These are phyloP conservation scores for Cercospora nicotianae DNA, from an alignment of 2,329 filamentous ascomycete species.

Conservation along the genomic window DNA sequence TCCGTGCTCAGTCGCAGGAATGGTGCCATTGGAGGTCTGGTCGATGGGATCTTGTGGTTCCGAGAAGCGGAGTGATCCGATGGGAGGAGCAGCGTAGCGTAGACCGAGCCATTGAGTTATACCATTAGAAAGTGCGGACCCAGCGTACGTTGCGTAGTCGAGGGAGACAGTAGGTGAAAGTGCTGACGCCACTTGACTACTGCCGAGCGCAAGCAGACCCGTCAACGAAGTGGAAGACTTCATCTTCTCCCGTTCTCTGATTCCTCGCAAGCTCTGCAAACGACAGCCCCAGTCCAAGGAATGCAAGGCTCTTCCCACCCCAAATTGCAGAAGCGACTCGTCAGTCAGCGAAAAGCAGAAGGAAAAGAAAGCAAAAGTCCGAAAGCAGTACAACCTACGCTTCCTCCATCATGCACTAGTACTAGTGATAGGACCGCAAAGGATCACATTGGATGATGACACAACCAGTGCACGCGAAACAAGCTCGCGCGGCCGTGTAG, in stretches of 20 bases:
- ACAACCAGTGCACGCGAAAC: neutral
- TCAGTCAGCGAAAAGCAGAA: neutral
- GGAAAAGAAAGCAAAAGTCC: neutral
- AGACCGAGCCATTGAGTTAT: constrained; percentile 73
- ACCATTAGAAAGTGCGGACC: constrained; percentile 55
- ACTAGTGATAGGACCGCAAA: neutral
- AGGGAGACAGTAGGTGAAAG: constrained; percentile 57
- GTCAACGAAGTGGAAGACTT: neutral
- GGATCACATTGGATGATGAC: neutral
- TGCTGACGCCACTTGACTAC: constrained; percentile 25
- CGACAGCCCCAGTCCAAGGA: neutral
- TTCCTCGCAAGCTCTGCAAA: neutral
- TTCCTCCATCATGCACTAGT: neutral
- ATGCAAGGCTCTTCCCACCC: neutral
- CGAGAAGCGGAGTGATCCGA: constrained; percentile 65
- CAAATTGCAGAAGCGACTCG: neutral
- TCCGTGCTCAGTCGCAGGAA: constrained; percentile 54
- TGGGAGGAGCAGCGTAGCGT: constrained; percentile 69
- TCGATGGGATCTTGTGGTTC: constrained; percentile 63
- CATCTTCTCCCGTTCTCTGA: neutral
- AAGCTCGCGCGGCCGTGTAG: neutral
- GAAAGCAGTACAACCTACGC: neutral
- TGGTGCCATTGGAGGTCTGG: constrained; percentile 42
- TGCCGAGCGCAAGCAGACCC: constrained; percentile 1
- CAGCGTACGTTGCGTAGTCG: constrained; percentile 66